Base-by-base conservation (phyloP, 495 filamentous ascomycete species). In the Acidomyces sp. region DNA sequence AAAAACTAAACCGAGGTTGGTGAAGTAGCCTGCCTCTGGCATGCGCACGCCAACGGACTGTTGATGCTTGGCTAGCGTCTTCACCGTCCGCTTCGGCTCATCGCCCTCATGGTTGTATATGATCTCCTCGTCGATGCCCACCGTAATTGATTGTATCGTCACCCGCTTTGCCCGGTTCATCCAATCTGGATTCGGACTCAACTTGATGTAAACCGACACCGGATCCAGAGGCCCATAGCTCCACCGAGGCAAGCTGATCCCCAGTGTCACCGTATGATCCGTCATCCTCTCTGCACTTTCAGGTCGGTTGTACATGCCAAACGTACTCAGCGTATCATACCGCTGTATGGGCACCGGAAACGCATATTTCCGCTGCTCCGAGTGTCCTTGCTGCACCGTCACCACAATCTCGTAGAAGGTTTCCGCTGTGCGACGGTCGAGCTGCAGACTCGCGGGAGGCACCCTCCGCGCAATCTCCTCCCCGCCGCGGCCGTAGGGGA, bases 71-170 rank as follows among this genome's bases (percentile, higher is more conserved):
- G 82, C 77, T 49, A 97, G 62, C 17, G 75, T 77, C 57, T 90
- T 96, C 56, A 85, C 65, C 57, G 93, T 96, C 49, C 82, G 81
- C 20, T 80, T 84, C 32, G 87, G 86, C 58, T 96, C 90, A 51
- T 96, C 90, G n/a, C 90, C 90, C 54, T 96, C 87, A 26, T 90
- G 90, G 51, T 97, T 96, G 62, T 82, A 97, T 16, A 85, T 85
- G 36, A 96, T 93, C 58, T 95, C 86, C 59, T 97, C 90, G 51
- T 96, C 90, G 51, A 97, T 94, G 10, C 74, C 78, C 25, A 95
- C 79, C 12, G 85, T 93, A 39, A 97, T 86, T 58, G 87, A 86
- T 53, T 81, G 77, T 57, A 97, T 93, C 37, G 87, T 90, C 34
- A 97, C 88, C 57, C 80, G 85, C 52, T 75, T 80, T 30, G 92